phyloP scores from a whole-genome alignment of 2,329 filamentous ascomycete species.

The Lasiodiplodia gonubiensis region DNA sequence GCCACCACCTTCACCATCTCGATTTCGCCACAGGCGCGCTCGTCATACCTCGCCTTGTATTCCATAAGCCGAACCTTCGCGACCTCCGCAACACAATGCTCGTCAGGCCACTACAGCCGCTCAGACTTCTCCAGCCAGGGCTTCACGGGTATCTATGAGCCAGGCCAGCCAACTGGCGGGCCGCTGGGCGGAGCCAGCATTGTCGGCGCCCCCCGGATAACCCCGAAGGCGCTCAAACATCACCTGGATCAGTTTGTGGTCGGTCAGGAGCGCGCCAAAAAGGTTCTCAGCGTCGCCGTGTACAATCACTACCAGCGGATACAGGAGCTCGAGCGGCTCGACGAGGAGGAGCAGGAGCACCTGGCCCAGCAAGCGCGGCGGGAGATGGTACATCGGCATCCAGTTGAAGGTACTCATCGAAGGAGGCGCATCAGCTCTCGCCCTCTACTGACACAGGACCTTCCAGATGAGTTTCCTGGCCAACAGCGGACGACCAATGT shows the following conservation, averaged over 20 bases:
- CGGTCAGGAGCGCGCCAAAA: slow-evolving; percentile 92
- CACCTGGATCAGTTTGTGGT: slow-evolving; percentile 96
- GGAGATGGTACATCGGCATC: slow-evolving; percentile 72
- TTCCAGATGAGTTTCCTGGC: slow-evolving; percentile 65
- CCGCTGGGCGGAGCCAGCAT: slow-evolving; percentile 66
- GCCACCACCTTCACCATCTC: slow-evolving; percentile 34
- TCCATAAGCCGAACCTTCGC: slow-evolving; percentile 43
- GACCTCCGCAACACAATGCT: slow-evolving; percentile 42
- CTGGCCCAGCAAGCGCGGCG: slow-evolving; percentile 73
- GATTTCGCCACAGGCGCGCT: slow-evolving; percentile 47
- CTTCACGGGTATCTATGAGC: slow-evolving; percentile 68
- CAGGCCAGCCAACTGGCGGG: slow-evolving; percentile 65
- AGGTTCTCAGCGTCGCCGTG: slow-evolving; percentile 88
- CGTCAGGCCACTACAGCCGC: slow-evolving; percentile 60
- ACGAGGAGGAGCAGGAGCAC: slow-evolving; percentile 78
- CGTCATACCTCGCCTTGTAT: slow-evolving; percentile 47
- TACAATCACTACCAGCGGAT: slow-evolving; percentile 97
- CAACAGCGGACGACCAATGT: slow-evolving; percentile 60
- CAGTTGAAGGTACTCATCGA: slow-evolving; percentile 70
- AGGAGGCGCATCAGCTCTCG: neutral
- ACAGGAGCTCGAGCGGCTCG: slow-evolving; percentile 73
- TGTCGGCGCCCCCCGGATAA: slow-evolving; percentile 64
- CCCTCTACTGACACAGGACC: slow-evolving; percentile 25
- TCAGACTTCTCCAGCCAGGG: slow-evolving; percentile 68
- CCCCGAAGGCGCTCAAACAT: slow-evolving; percentile 75